Evolutionary conservation across 345 rosid genomes (phyloP), one percentile per base, ranked within the genome.

Genomic region (Syzygium aqueum): DNA sequence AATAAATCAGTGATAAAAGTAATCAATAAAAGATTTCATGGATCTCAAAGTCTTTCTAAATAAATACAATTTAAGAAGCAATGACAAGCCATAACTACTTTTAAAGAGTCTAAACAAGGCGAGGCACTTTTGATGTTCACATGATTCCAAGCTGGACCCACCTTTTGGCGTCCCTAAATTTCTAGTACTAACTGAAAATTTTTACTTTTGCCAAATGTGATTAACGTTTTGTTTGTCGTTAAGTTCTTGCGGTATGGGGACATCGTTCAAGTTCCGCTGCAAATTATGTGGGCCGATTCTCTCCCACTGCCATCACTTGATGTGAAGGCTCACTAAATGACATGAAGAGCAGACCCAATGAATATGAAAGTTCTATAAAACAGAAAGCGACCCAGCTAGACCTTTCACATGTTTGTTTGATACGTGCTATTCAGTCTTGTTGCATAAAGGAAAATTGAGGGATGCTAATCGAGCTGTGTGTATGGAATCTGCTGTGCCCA

Each of bases 241-340:
- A 23, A n/a, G 63, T 57, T 57, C 63, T 88, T 46, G 8, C 87
- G 86, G n/a, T 95, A 96, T 96, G 98, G 94, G 91, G 98, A 94
- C 23, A 93, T 94, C 87, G 99, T 99, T 96, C 19, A 94, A 96
- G 87, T 95, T 97, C 86, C 96, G 98, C 0, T 93, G 94, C 93
- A 95, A 94, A 90, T 95, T 93, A 94, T 96, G 98, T 0, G 96
- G 96, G 30, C 88, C 95, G 97, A 89, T 93, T 96, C 61, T 92
- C 99, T 28, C 97, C 98, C 2, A 94, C 99, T 8, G 99, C 96
- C 89, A 95, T 95, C 82, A 96, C 99, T 86, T 96, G 91, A 88
- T 5, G 73, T n/a, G 28, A 7, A 15, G 56, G 49, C 19, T 57
- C 13, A 82, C 11, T 3, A 49, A 49, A 25, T 53, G 27, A 53